Evolutionary conservation across 139 green algal genomes (phyloP), one percentile per base, ranked within the genome.

Genomic region (Picochlorum sp.): DNA sequence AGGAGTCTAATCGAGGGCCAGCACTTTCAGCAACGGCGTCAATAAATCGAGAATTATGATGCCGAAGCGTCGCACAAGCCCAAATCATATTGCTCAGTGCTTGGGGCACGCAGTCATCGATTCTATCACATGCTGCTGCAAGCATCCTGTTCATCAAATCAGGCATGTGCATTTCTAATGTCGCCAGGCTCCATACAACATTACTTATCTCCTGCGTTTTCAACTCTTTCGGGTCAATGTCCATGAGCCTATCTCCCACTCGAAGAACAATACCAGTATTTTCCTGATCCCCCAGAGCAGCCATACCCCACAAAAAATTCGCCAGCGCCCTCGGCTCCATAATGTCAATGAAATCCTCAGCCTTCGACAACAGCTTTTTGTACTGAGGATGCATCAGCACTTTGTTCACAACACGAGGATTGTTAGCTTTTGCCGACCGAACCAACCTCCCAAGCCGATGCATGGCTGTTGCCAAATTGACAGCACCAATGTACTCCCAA

Each of bases 401-500:
- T 10, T 16, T 26, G 38, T 59, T 45, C 37, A 47, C 34, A 20
- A 61, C n/a, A 24, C 16, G 37, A 24, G 56, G 50, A 56, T 55
- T 20, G 6, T 13, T 8, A 21, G 34, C 30, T 57, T 45, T 26
- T 32, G 44, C 45, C 41, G 47, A 61, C 16, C 57, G 47, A 14
- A 77, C 65, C n/a, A 89, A 62, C 65, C 87, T 90, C 30, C 81
- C 84, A 49, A 86, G 57, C 5, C 78, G 70, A 11, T 86, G 74
- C 32, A 93, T 74, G 1, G 86, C 80, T 8, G 76, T 85, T 55
- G 71, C 77, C 54, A 86, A 67, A 71, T 92, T 93, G 72, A 92
- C 84, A 44, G 70, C 68, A 66, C 85, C 79, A 49, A 89, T 83
- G 0, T 76, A 45, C 9, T 52, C 16, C 61, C 66, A 37, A 78